These are phyloP conservation scores for Hemisphaericaspora xylanilytica DNA, from an alignment of 1,139 yeast genomes.

Conservation along the genomic window DNA sequence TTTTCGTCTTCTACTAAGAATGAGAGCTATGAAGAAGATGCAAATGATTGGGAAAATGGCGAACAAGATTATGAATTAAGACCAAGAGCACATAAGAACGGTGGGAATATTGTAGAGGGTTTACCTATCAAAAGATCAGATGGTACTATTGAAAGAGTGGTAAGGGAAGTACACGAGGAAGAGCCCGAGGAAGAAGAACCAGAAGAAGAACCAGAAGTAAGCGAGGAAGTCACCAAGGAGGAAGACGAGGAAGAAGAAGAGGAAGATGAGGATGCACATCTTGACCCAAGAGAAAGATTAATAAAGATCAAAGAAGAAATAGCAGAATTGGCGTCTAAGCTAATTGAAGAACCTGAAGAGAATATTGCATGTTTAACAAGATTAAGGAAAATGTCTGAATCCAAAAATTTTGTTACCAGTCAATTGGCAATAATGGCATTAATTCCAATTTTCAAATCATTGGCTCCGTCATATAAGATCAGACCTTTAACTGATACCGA, in stretches of 20 bases:
- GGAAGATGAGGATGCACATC: constrained; percentile 44
- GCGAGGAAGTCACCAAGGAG: constrained; percentile 23
- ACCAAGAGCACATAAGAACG: constrained; percentile 44
- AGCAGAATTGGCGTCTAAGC: constrained; percentile 73
- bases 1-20: constrained; percentile 28
- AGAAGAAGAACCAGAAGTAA: constrained; percentile 20
- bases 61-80: constrained; percentile 68
- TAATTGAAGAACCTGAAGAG: constrained; percentile 91
- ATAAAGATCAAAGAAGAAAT: constrained; percentile 73
- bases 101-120: constrained; percentile 57
- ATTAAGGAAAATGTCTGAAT: constrained; percentile 67
- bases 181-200: constrained; percentile 30
- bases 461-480: constrained; percentile 86
- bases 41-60: constrained; percentile 50
- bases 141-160: constrained; percentile 68
- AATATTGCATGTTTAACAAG: constrained; percentile 65
- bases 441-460: constrained; percentile 78
- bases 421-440: constrained; percentile 76
- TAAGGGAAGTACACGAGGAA: constrained; percentile 38
- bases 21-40: constrained; percentile 11
- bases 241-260: constrained; percentile 28
- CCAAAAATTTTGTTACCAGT: constrained; percentile 64
- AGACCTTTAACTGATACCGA: constrained; percentile 81
- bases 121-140: constrained; percentile 76
- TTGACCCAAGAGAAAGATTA: constrained; percentile 58